Conservation (phyloP, 805 yeast genomes). For the Yueomyces sinensis region DNA sequence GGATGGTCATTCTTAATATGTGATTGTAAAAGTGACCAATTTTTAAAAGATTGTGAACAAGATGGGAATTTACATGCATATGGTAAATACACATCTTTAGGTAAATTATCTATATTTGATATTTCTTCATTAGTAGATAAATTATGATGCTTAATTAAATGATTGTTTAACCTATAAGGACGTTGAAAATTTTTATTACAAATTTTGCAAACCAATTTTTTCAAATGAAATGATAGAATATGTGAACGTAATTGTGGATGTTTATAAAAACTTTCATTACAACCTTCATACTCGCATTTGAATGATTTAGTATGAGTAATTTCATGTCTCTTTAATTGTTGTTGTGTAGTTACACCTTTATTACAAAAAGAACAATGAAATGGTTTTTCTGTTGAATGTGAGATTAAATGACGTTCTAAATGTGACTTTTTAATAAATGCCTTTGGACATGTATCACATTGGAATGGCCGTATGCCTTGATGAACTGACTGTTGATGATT, state of each 20-base stretch:
- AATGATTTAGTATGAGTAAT: constrained; percentile 63
- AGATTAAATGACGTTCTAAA: constrained; percentile 54
- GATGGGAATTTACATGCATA: constrained; percentile 52
- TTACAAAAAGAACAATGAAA: constrained; percentile 61
- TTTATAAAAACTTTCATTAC: constrained; percentile 56
- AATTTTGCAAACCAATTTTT: constrained; percentile 37
- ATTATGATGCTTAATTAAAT: constrained; percentile 53
- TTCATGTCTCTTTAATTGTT: constrained; percentile 76
- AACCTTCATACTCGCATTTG: constrained; percentile 45
- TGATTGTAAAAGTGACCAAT: constrained; percentile 59
- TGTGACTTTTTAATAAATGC: constrained; percentile 71
- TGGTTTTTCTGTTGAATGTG: constrained; percentile 58
- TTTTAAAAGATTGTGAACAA: constrained; percentile 46
- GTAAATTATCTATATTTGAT: too few species aligned
- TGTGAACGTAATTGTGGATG: constrained; percentile 71
- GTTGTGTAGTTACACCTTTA: constrained; percentile 68
- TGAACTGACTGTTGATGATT: constrained; percentile 68
- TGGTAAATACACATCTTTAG: too few species aligned
- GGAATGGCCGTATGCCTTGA: constrained; percentile 63
- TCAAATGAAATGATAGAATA: constrained; percentile 44
- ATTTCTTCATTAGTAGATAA: constrained; percentile 20
- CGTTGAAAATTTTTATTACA: constrained; percentile 57
- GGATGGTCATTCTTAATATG: constrained; percentile 70
- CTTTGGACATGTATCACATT: constrained; percentile 51
- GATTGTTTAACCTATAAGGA: constrained; percentile 54